Evolutionary conservation across 2,329 filamentous ascomycete species (phyloP), one percentile per base, ranked within the genome.

Genomic region (Claviceps digitariae): DNA sequence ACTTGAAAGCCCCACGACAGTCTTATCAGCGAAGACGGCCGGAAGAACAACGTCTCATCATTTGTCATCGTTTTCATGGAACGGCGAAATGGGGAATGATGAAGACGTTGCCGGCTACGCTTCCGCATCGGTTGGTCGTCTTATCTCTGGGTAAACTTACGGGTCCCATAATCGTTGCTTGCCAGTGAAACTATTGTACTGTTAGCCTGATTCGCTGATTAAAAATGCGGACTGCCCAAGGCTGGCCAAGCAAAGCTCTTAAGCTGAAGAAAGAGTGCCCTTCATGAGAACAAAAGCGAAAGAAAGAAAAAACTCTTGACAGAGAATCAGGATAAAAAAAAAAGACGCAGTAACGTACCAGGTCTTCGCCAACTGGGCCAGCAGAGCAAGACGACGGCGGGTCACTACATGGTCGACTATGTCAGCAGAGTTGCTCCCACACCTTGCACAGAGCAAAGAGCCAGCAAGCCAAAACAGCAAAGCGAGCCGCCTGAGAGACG

Each of bases 81-180:
- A 50, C 25, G n/a, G n/a, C n/a, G n/a, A n/a, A 31, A 9, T 7
- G 29, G 29, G 10, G 20, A 43, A 23, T 13, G 23, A 43, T 29
- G 8, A 41, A 20, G 36, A 20, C 8, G 4, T 23, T 46, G 20
- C 15, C 29, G 40, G 27, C 50, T 20, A 46, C 9, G 27, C 9
- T 34, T 38, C 21, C 45, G 7, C 38, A 7, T 21, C 25, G n/a
- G 25, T 25, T 36, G n/a, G 27, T 48, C 40, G 31, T 23, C 51
- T n/a, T 20, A 5, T 21, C 36, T 51, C 50, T 43, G 36, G 55
- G 57, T 59, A 61, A 61, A 66, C 88, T 83, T 83, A 95, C 89
- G 70, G 93, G 93, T 74, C 93, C 93, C 93, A 98, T 98, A 71
- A 98, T 98, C 52, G 93, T 98, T 66, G 93, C 93, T 84, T 98